Evolutionary conservation across 2,329 filamentous ascomycete species (phyloP), one percentile per base, ranked within the genome.

Genomic region (Diaporthe capsici): DNA sequence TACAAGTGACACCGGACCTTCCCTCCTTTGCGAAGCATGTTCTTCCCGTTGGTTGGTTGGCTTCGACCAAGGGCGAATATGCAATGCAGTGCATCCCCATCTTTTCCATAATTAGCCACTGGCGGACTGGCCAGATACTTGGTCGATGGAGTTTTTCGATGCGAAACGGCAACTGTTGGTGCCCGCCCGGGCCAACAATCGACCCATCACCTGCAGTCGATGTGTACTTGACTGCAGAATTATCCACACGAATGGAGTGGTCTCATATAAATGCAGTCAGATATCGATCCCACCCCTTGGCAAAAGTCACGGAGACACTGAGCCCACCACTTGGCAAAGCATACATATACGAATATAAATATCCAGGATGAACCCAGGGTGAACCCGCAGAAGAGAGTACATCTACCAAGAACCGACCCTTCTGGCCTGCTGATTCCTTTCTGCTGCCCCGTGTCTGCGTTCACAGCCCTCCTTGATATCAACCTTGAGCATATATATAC

Each of bases 131-230:
- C 13, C 53, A 28, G 31, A 71, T 53, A 12, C 37, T 39, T 28
- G 31, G 39, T 42, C 22, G 67, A 31, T 71, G 68, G 7, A 55
- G 47, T 53, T 57, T 8, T 57, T 37, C 6, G 22, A 9, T 17
- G 34, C 9, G n/a, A 15, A n/a, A 15, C 12, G 34, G 57, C 57
- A 44, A 71, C 39, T 57, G 49, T 34, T 44, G 25, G 25, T 49
- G 17, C 6, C 53, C n/a, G 34, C 28, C 37, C 7, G 31, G 20
- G 8, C 31, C 47, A 49, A 51, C 63, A 39, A 37, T 53, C 47
- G 65, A 53, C 47, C 31, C 47, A 53, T 68, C 65, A 28, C 47
- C 47, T 68, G 63, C 63, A 53, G 31, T 37, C 25, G 47, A 20
- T 68, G 13, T 51, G 20, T 39, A 15, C 31, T 20, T 25, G 13